These are phyloP conservation scores for Colletotrichum sp. DNA, from an alignment of 2,329 filamentous ascomycete species.

Conservation along the genomic window DNA sequence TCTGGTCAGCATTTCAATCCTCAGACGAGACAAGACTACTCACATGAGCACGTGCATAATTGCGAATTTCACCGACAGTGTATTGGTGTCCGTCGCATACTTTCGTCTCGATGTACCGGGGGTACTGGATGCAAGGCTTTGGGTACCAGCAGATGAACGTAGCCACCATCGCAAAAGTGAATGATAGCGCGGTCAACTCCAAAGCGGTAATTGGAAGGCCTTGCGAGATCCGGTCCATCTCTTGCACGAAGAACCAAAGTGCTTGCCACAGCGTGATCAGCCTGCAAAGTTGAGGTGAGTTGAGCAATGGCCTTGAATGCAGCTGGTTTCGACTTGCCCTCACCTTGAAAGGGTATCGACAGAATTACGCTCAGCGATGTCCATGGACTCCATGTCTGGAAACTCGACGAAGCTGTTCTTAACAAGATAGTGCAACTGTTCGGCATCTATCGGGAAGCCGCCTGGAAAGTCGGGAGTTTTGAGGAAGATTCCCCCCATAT, in stretches of 20 bases:
- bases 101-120: conserved; percentile 16
- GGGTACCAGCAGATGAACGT: conserved; percentile 25
- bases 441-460: conserved; percentile 40
- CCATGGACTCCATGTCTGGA: conserved; percentile 25
- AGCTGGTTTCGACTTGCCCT: not conserved
- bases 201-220: conserved; percentile 29
- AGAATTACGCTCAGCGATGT: conserved; percentile 34
- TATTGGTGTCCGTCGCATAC: not conserved
- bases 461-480: conserved; percentile 28
- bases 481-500: conserved; percentile 45
- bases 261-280: conserved; percentile 28
- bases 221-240: conserved; percentile 20
- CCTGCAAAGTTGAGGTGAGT: not conserved
- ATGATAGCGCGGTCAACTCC: conserved; percentile 30
- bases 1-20: not conserved
- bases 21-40: not conserved
- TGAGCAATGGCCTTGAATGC: not conserved
- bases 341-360: conserved; percentile 31
- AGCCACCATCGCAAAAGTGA: conserved; percentile 27
- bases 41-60: not conserved
- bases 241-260: conserved; percentile 27
- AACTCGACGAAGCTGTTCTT: conserved; percentile 32
- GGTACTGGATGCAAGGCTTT: conserved; percentile 23
- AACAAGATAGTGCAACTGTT: conserved; percentile 36
- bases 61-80: conserved; percentile 11